Base-by-base conservation (phyloP, 805 yeast species). In the Myxozyma vanderwaltii region DNA sequence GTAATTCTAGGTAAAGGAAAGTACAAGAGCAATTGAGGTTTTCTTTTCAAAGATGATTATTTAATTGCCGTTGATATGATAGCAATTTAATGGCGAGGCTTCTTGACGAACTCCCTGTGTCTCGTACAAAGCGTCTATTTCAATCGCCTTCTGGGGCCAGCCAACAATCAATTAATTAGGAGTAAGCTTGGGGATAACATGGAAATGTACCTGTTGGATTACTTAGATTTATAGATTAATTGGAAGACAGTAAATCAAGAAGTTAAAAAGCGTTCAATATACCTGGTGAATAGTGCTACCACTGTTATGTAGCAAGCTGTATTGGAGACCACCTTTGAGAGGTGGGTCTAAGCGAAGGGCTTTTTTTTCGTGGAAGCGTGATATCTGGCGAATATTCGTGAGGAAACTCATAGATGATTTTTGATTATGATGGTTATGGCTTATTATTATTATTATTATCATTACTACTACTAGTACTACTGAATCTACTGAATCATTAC, bases 161-260 rank as follows among this genome's bases (percentile, higher is more conserved):
- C 94, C 96, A 33, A 92, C 90, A 35, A 80, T 81, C 64, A 92
- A 80, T 0, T 91, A 78, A 41, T 81, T 80, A 1, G 74, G 77
- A 68, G 85, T 86, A 59, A 81, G 81, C 81, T 92, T 92, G 51
- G 99, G 99, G 71, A 92, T 92, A 73, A 92, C 83, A 74, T 92
- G 99, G 82, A 94, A 88, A 74, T 92, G 99, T 59, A 94, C 97
- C 72, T 92, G 99, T 67, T 88, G 94, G 58, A 94, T 98, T 56
- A 81, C 86, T 64, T 62, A 36, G 33, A 7, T 29, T 29, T 7
- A 6, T 7, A 7, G 10, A 7, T 29, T 29, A 29, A 10, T 29
- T 33, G 12, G 27, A 27, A 13, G 12, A 10, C 53, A 21, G 3
- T 21, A 10, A n/a, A 38, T 17, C 8, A 5, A 19, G 7, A 2